These are phyloP conservation scores for Neoscytalidium dimidiatum DNA, from an alignment of 2,329 filamentous ascomycete species.

Conservation along the genomic window DNA sequence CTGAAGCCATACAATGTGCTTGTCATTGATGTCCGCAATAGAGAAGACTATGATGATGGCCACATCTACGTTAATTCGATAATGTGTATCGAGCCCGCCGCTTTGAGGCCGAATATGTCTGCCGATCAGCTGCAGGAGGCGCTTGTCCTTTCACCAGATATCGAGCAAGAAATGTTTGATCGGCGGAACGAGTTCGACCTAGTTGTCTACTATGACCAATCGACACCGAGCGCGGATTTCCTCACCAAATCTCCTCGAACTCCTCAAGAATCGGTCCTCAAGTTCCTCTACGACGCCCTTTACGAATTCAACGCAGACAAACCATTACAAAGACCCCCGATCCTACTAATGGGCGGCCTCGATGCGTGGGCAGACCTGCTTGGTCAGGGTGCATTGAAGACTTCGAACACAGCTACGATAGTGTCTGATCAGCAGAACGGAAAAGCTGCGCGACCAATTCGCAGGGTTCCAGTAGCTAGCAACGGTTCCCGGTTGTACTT, in stretches of 20 bases:
- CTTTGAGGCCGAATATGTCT: slow-evolving; percentile 67
- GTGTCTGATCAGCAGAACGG: slow-evolving; percentile 46
- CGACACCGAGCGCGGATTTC: slow-evolving; percentile 61
- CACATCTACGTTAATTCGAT: slow-evolving; percentile 83
- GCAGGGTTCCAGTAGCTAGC: slow-evolving; percentile 54
- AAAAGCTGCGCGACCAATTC: slow-evolving; percentile 51
- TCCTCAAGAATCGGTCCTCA: slow-evolving; percentile 55
- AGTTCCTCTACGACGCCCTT: slow-evolving; percentile 75
- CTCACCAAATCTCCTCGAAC: slow-evolving; percentile 48
- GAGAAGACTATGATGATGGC: slow-evolving; percentile 80
- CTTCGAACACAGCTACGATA: slow-evolving; percentile 56
- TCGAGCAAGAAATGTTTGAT: slow-evolving; percentile 75
- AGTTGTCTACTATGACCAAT: slow-evolving; percentile 86
- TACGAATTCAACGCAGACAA: slow-evolving; percentile 81
- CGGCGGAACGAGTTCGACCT: slow-evolving; percentile 76
- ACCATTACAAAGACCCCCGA: slow-evolving; percentile 70
- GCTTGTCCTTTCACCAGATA: slow-evolving; percentile 68
- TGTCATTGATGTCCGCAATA: slow-evolving; percentile 80
- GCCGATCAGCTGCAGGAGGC: slow-evolving; percentile 67
- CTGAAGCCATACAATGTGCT: slow-evolving; percentile 70
- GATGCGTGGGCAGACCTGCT: slow-evolving; percentile 86
- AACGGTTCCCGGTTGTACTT: slow-evolving; percentile 55
- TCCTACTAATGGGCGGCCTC: slow-evolving; percentile 78
- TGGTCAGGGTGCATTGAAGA: slow-evolving; percentile 65
- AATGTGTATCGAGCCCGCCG: slow-evolving; percentile 87